These are phyloP conservation scores for Erodium moschatum DNA, from an alignment of 441 rosid species.

Conservation along the genomic window DNA sequence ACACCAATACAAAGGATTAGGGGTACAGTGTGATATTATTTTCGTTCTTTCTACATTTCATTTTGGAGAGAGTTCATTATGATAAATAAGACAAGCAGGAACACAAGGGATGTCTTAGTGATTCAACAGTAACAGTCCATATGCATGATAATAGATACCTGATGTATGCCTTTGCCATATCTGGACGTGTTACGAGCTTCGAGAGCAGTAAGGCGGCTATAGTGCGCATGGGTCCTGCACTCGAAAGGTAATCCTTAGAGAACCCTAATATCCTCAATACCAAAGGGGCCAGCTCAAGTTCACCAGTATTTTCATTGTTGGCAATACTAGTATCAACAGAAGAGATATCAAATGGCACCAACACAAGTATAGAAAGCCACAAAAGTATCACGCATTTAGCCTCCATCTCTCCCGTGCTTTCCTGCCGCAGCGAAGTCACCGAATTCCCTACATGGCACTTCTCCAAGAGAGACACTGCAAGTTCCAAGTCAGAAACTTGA, in stretches of 20 bases:
- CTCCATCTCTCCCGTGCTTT: slow-evolving; percentile 97
- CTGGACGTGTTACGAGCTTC: slow-evolving; percentile 78
- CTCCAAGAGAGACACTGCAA: slow-evolving; percentile 72
- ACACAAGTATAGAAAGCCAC: slow-evolving; percentile 92
- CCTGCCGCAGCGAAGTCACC: slow-evolving; percentile 56
- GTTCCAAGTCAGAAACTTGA: slow-evolving; percentile 84
- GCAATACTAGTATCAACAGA: slow-evolving; percentile 76
- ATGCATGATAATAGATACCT: slow-evolving; percentile 35
- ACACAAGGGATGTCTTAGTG: background rate
- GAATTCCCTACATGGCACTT: slow-evolving; percentile 57
- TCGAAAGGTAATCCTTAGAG: slow-evolving; percentile 74
- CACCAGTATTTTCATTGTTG: slow-evolving; percentile 28
- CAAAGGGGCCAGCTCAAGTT: slow-evolving; percentile 55
- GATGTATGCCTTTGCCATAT: slow-evolving; percentile 70
- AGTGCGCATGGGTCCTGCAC: slow-evolving; percentile 86
- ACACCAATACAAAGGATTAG: background rate
- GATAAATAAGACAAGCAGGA: background rate
- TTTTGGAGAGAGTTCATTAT: background rate
- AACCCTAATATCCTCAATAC: slow-evolving; percentile 61
- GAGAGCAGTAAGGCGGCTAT: slow-evolving; percentile 75
- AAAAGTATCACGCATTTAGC: slow-evolving; percentile 70
- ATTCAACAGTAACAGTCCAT: background rate
- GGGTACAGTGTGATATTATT: background rate
- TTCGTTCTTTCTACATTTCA: background rate
- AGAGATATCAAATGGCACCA: slow-evolving; percentile 89